Conservation (phyloP, 768 basidiomycete species). For the Artomyces pyxidatus region DNA sequence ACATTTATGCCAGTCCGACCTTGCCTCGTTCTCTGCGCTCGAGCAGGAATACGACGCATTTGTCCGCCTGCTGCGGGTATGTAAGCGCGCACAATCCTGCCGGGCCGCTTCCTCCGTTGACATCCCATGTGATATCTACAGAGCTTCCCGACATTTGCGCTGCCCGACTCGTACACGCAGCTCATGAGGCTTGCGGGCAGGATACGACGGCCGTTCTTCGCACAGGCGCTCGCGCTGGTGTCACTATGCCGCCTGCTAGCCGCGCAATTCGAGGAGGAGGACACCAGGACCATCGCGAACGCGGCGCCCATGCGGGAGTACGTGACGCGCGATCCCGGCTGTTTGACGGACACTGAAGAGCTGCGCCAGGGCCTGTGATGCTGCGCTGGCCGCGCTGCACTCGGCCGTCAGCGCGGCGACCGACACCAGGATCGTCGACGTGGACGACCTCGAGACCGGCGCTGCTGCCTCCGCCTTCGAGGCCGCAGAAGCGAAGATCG, state of each 20-base stretch:
- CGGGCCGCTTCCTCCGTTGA: neutral
- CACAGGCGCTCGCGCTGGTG: constrained; percentile 9
- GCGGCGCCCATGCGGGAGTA: constrained; percentile 6
- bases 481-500: neutral
- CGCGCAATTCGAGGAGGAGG: neutral
- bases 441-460: constrained; percentile 3
- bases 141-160: neutral
- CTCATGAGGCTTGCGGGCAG: constrained; percentile 9
- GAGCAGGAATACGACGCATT: constrained; percentile 1
- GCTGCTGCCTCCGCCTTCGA: neutral
- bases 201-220: constrained; percentile 10
- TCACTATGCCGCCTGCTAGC: constrained; percentile 10
- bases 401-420: constrained; percentile 1
- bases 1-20: neutral
- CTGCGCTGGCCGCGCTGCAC: constrained; percentile 1
- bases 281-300: neutral
- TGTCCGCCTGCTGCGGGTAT: neutral
- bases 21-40: neutral
- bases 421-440: constrained; percentile 5
- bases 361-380: constrained; percentile 4
- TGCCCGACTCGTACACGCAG: constrained; percentile 1
- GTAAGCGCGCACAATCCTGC: too few species aligned
- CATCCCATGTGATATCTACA: neutral
- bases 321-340: neutral
- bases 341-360: neutral